phyloP scores from a whole-genome alignment of 2,329 filamentous ascomycete genomes.

The Cryphonectria nitschkei region DNA sequence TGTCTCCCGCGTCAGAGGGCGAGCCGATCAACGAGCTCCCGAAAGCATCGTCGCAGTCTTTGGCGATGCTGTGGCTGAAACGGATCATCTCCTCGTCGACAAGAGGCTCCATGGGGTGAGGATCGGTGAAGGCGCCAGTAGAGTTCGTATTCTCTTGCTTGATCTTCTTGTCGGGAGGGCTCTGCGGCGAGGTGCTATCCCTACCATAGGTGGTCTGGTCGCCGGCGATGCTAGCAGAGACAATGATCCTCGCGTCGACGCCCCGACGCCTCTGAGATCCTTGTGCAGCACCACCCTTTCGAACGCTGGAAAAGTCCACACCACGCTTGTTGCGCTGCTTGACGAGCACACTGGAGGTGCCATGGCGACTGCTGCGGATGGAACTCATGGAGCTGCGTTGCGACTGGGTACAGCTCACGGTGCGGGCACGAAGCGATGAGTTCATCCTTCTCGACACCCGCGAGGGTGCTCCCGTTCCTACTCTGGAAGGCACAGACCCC shows the following conservation, averaged over 20 bases:
- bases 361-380: constrained; percentile 50
- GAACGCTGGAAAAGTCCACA: constrained; percentile 58
- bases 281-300: constrained; percentile 39
- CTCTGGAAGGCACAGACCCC: constrained; percentile 35
- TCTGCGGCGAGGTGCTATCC: constrained; percentile 32
- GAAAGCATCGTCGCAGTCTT: constrained; percentile 92
- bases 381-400: constrained; percentile 53
- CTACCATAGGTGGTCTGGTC: constrained; percentile 36
- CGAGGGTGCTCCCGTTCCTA: constrained; percentile 31
- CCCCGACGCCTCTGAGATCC: constrained; percentile 26
- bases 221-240: constrained; percentile 36
- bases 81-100: constrained; percentile 78
- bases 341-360: constrained; percentile 47
- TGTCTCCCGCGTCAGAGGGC: constrained; percentile 30
- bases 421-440: constrained; percentile 24
- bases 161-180: constrained; percentile 32
- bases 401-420: constrained; percentile 36
- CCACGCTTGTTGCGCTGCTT: constrained; percentile 54
- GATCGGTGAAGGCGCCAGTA: constrained; percentile 20
- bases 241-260: constrained; percentile 29
- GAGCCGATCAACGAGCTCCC: constrained; percentile 61
- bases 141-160: constrained; percentile 15
- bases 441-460: constrained; percentile 21
- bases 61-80: constrained; percentile 82
- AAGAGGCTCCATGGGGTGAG: constrained; percentile 32